These are phyloP conservation scores for Elsinoe arachidis DNA, from an alignment of 2,329 filamentous ascomycete species.

Conservation along the genomic window DNA sequence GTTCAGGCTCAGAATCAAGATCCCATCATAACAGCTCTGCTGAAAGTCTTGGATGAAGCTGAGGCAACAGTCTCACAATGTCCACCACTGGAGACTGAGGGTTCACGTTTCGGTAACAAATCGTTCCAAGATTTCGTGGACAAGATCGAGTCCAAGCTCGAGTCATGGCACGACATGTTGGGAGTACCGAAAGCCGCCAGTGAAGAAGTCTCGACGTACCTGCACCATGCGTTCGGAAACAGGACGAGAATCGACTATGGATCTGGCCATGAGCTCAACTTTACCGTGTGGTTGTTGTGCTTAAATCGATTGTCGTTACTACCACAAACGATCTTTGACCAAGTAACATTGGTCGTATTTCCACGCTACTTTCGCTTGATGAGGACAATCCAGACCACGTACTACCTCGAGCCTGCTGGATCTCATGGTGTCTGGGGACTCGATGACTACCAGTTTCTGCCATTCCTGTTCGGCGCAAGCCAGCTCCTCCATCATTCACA, in stretches of 20 bases:
- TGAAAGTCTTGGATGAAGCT: slow-evolving; percentile 61
- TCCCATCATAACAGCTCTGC: slow-evolving; percentile 52
- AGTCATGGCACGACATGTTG: slow-evolving; percentile 57
- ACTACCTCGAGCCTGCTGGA: slow-evolving; percentile 79
- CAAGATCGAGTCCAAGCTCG: slow-evolving; percentile 41
- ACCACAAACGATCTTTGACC: slow-evolving; percentile 56
- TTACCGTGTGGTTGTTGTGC: slow-evolving; percentile 92
- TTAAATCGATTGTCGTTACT: slow-evolving; percentile 71
- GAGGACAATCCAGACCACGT: slow-evolving; percentile 79
- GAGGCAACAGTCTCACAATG: slow-evolving; percentile 57
- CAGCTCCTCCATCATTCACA: slow-evolving; percentile 58
- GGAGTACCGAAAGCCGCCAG: slow-evolving; percentile 43
- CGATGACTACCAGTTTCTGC: slow-evolving; percentile 47
- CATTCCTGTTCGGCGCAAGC: slow-evolving; percentile 42
- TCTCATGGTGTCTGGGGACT: slow-evolving; percentile 46
- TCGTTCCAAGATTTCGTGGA: slow-evolving; percentile 78
- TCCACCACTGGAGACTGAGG: slow-evolving; percentile 76
- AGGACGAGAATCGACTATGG: slow-evolving; percentile 87
- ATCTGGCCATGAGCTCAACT: slow-evolving; percentile 95
- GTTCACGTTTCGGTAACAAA: slow-evolving; percentile 90
- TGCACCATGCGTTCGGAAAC: slow-evolving; percentile 79
- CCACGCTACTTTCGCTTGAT: slow-evolving; percentile 75
- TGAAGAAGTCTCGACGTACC: slow-evolving; percentile 68
- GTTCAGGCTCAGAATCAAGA: slow-evolving; percentile 50
- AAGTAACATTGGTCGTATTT: slow-evolving; percentile 71